Base-by-base conservation (phyloP, 345 rosid genomes). In the Luvunga scandens region DNA sequence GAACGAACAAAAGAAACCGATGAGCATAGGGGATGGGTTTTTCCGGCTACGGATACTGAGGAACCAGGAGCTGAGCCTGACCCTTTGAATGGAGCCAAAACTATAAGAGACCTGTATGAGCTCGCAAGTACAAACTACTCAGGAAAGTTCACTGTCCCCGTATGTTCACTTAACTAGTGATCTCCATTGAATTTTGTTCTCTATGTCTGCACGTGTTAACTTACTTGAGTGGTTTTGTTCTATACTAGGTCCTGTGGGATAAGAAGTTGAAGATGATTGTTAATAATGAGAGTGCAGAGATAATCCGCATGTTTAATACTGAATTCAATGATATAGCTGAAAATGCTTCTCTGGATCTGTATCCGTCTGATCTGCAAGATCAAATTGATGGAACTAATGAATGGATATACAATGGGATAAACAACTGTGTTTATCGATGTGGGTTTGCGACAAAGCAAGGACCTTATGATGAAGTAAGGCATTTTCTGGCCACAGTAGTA, bases 1-100 rank as follows among this genome's bases (percentile, higher is more conserved):
- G 97, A 83, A 82, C 90, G 87, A 88, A 95, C 98, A 14, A 93
- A 91, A 76, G 95, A 91, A 42, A 85, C 69, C 1, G 98, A 93
- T 82, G 94, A 92, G 73, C 98, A 93, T 81, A 91, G 87, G 90
- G 96, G 99, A 76, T 95, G 99, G 98, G 88, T 95, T 42, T 95
- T 95, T 70, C 91, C 95, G 22, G 75, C 83, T 56, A 83, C 90
- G 14, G 78, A 82, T 25, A 77, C 88, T 0, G 96, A 94, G 84
- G 94, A 91, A 71, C 85, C 83, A 16, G 99, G 90, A 83, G 95
- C 99, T 83, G 93, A 84, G 36, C 92, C 91, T 18, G 93, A 93
- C 80, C 81, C 86, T 81, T 83, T 92, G 33, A 91, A 90, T 84
- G 96, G 93, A 38, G 92, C 91, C 69, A 90, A 93, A 78, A 95